Conservation (phyloP, 176 grass and related monocot genomes). For the Phyllostachys edulis region DNA sequence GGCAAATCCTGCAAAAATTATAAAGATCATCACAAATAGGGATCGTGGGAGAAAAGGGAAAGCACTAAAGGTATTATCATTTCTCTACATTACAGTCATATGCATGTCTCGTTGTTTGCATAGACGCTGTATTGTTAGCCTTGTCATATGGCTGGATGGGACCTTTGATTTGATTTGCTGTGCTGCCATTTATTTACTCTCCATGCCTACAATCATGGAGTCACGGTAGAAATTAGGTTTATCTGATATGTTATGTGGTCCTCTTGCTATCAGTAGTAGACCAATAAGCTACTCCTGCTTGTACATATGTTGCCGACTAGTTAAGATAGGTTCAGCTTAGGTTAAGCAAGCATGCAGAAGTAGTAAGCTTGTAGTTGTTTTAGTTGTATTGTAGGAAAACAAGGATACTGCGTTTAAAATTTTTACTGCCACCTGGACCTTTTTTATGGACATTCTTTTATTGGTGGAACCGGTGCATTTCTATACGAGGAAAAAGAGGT, state of each 20-base stretch:
- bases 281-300: conserved; percentile 3
- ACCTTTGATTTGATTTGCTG: background rate
- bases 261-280: conserved; percentile 14
- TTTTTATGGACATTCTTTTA: background rate
- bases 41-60: conserved; percentile 77
- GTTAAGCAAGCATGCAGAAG: conserved; percentile 12
- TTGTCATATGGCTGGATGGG: background rate
- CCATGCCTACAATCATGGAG: background rate
- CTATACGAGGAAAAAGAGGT: background rate
- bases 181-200: conserved; percentile 21
- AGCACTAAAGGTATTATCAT: conserved; percentile 55
- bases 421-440: background rate
- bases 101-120: conserved; percentile 2
- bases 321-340: conserved; percentile 23
- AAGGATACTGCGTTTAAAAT: background rate
- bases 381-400: conserved; percentile 1
- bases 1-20: conserved; percentile 68
- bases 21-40: conserved; percentile 76
- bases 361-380: conserved; percentile 21
- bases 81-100: conserved; percentile 6
- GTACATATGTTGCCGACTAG: background rate
- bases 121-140: conserved; percentile 15
- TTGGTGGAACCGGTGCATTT: background rate
- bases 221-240: background rate
- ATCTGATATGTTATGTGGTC: conserved; percentile 2